A percentile compares a stretch with the other conserved stretches of the same genome.
phyloP scores from a whole-genome alignment of 179 eudicot species.

The Beta corolliflora region DNA sequence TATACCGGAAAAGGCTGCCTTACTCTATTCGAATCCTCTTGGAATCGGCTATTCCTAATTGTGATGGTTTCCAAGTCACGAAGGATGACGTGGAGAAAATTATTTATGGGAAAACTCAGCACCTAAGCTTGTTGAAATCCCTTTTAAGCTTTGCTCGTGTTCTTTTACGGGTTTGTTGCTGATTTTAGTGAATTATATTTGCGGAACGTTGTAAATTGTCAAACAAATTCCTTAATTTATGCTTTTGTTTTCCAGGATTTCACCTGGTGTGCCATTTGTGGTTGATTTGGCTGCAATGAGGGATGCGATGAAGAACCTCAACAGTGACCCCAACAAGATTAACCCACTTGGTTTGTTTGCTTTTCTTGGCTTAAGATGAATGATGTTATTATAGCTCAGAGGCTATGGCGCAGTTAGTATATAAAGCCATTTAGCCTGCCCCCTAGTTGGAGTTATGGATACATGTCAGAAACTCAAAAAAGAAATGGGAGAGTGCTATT shows the following conservation, averaged over 20 bases:
- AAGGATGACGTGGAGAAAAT: conserved; percentile 84
- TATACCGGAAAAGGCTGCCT: conserved; percentile 62
- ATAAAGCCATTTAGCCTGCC: not conserved
- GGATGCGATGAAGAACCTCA: conserved; percentile 82
- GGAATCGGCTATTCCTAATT: conserved; percentile 87
- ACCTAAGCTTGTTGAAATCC: conserved; percentile 83
- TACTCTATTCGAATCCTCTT: conserved; percentile 77
- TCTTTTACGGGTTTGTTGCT: conserved; percentile 56
- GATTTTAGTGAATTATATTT: not conserved
- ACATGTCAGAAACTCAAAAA: not conserved
- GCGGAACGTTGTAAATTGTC: not conserved
- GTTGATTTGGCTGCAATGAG: conserved; percentile 95
- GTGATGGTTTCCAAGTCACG: conserved; percentile 87
- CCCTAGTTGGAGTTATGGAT: not conserved
- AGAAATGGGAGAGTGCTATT: not conserved
- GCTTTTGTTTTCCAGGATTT: conserved; percentile 57
- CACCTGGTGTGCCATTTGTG: conserved; percentile 91
- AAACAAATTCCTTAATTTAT: conserved; percentile 9
- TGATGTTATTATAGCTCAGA: not conserved
- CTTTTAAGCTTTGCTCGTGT: conserved; percentile 93
- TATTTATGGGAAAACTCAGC: conserved; percentile 89
- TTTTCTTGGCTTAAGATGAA: conserved; percentile 3
- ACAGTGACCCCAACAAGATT: conserved; percentile 76
- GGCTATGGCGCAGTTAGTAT: not conserved
- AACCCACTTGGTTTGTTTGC: conserved; percentile 73